Percentiles rank a stretch among this genome's conserved stretches.
These are phyloP conservation scores for Monosporascus ibericus DNA, from an alignment of 2,329 filamentous ascomycete genomes.

Conservation along the genomic window DNA sequence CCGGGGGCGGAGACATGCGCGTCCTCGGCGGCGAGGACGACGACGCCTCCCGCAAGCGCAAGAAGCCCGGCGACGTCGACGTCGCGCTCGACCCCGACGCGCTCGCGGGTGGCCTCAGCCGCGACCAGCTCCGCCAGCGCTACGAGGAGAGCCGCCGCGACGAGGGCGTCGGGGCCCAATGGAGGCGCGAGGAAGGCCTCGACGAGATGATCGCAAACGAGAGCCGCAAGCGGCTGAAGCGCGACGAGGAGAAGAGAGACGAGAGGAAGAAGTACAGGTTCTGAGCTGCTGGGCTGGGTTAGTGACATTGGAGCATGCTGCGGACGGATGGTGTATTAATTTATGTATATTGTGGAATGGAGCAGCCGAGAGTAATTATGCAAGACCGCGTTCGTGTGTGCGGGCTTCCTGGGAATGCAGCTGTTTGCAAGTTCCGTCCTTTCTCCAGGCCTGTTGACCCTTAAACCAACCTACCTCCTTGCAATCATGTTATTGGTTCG, in stretches of 20 bases:
- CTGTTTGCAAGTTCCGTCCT: too few relatives aligned
- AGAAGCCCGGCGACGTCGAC: constrained; percentile 94
- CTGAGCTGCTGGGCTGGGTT: constrained; percentile 19
- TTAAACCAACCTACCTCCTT: too few relatives aligned
- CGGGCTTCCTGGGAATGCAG: too few relatives aligned
- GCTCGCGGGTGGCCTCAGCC: constrained; percentile 68
- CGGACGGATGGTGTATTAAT: constrained; percentile 1
- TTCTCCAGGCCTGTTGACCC: too few relatives aligned
- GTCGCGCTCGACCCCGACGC: constrained; percentile 85
- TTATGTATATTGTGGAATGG: constrained; percentile 7
- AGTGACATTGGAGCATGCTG: constrained; percentile 1
- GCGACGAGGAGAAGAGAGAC: constrained; percentile 71
- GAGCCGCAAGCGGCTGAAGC: constrained; percentile 82
- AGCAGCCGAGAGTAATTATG: too few relatives aligned
- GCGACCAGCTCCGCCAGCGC: constrained; percentile 72
- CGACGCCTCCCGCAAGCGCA: constrained; percentile 67
- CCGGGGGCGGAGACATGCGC: constrained; percentile 44
- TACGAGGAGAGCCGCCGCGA: constrained; percentile 69
- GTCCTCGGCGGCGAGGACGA: constrained; percentile 72
- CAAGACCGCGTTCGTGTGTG: too few relatives aligned
- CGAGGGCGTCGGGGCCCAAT: constrained; percentile 62
- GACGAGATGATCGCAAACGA: constrained; percentile 95
- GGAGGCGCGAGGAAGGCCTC: constrained; percentile 78
- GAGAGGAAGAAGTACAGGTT: constrained; percentile 56
- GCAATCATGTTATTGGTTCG: too few relatives aligned